phyloP scores from a whole-genome alignment of 2,329 filamentous ascomycete species.

The Aspergillus hortae region DNA sequence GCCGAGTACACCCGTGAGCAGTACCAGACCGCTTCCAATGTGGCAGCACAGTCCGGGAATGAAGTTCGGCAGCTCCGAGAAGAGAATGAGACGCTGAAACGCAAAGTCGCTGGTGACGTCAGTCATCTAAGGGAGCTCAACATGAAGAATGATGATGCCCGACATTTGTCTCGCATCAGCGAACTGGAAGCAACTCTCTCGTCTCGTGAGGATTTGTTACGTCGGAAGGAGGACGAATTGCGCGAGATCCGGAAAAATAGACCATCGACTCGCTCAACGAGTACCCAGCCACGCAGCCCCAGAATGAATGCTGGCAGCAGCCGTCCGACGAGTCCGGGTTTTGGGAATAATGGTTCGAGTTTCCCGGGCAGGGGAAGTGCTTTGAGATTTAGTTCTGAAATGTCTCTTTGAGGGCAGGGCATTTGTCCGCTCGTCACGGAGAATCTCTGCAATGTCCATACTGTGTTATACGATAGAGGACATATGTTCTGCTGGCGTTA shows the following conservation, averaged over 20 bases:
- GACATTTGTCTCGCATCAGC: conserved; percentile 34
- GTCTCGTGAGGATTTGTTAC: conserved; percentile 37
- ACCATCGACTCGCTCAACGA: conserved; percentile 41
- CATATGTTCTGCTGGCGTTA: conserved; percentile 18
- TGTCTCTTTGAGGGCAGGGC: conserved; percentile 26
- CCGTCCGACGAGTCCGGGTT: conserved; percentile 39
- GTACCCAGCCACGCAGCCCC: conserved; percentile 41
- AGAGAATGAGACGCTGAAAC: conserved; percentile 35
- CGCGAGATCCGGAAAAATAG: conserved; percentile 43
- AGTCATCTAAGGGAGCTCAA: conserved; percentile 37
- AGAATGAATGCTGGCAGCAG: conserved; percentile 34
- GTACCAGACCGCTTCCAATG: conserved; percentile 45
- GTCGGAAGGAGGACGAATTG: conserved; percentile 44
- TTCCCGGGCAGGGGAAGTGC: conserved; percentile 33
- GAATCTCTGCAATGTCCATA: neutral
- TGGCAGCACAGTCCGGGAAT: conserved; percentile 39
- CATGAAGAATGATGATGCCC: conserved; percentile 28
- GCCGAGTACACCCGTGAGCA: conserved; percentile 45
- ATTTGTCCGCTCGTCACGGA: conserved; percentile 8
- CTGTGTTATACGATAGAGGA: neutral
- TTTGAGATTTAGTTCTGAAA: conserved; percentile 38
- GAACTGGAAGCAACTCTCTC: conserved; percentile 37
- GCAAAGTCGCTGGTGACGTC: conserved; percentile 35
- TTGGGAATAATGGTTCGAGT: conserved; percentile 30
- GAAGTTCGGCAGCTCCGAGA: conserved; percentile 36